phyloP scores from a whole-genome alignment of 495 filamentous ascomycete genomes.

The Margaritispora aquatica region DNA sequence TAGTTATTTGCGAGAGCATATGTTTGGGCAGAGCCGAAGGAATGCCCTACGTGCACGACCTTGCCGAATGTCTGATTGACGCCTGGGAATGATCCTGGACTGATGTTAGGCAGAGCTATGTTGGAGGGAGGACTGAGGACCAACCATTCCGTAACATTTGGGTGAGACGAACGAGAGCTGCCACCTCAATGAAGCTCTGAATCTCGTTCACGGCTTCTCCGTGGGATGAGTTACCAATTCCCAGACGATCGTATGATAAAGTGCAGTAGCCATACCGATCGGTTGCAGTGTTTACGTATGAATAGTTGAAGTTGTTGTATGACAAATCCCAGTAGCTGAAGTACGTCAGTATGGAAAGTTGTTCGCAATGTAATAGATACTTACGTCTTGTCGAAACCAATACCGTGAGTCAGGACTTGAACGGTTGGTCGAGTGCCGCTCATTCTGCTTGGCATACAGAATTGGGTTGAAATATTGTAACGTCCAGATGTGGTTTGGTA shows the following conservation, averaged over 20 bases:
- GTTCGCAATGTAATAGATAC: neutral
- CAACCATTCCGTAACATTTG: constrained; percentile 35
- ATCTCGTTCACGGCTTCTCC: constrained; percentile 49
- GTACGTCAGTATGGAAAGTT: neutral
- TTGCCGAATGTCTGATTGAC: constrained; percentile 33
- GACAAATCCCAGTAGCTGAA: constrained; percentile 52
- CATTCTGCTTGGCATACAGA: constrained; percentile 33
- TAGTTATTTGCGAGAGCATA: constrained; percentile 41
- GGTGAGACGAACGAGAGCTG: constrained; percentile 43
- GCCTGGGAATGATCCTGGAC: constrained; percentile 25
- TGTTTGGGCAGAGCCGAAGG: constrained; percentile 42
- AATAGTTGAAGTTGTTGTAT: constrained; percentile 49
- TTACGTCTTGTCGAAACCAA: constrained; percentile 51
- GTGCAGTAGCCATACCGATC: constrained; percentile 46
- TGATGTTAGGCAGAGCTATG: neutral
- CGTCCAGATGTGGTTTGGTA: constrained; percentile 33
- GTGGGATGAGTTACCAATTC: constrained; percentile 48
- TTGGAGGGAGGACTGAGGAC: neutral
- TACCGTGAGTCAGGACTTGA: constrained; percentile 56
- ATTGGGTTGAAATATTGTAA: constrained; percentile 41
- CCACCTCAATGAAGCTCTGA: constrained; percentile 47
- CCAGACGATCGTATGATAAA: constrained; percentile 51
- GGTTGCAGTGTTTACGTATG: constrained; percentile 48
- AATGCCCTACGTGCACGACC: constrained; percentile 53
- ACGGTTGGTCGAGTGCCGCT: constrained; percentile 31